phyloP scores from a whole-genome alignment of 2,329 filamentous ascomycete species.

The Colletotrichum sp. region DNA sequence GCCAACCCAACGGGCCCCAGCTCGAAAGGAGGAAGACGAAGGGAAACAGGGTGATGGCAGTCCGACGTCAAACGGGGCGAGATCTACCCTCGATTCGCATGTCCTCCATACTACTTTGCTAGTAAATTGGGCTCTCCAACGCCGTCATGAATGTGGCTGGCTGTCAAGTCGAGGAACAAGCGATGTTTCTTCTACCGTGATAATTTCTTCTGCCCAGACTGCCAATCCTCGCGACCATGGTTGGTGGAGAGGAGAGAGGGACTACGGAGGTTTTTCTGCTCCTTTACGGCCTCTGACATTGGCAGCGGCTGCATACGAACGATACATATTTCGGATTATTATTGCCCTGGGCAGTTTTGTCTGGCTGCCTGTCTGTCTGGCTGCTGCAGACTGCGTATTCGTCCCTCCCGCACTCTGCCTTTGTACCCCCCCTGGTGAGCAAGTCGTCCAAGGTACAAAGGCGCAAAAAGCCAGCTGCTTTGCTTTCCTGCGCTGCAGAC shows the following conservation, averaged over 20 bases:
- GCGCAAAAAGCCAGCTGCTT: background rate
- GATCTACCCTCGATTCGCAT: background rate
- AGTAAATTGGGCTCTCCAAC: background rate
- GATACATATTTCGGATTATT: background rate
- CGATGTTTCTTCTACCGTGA: background rate
- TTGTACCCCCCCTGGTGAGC: background rate
- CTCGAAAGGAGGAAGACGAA: background rate
- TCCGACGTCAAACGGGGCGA: slow-evolving; percentile 1
- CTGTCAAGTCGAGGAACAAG: background rate
- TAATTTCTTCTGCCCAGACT: background rate
- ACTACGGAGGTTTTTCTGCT: background rate
- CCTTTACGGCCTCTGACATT: background rate
- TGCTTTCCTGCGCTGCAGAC: background rate
- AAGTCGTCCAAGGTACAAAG: background rate
- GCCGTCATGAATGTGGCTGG: background rate
- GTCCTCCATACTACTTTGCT: background rate
- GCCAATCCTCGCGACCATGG: background rate
- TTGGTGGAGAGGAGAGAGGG: background rate
- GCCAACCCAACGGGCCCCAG: background rate
- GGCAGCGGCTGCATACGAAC: background rate
- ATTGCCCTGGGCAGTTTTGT: background rate
- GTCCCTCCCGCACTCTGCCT: background rate
- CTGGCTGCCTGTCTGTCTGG: background rate
- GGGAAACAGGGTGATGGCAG: background rate
- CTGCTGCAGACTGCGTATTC: background rate